These are phyloP conservation scores for Eucalyptus regnans DNA, from an alignment of 345 rosid genomes.

Conservation along the genomic window DNA sequence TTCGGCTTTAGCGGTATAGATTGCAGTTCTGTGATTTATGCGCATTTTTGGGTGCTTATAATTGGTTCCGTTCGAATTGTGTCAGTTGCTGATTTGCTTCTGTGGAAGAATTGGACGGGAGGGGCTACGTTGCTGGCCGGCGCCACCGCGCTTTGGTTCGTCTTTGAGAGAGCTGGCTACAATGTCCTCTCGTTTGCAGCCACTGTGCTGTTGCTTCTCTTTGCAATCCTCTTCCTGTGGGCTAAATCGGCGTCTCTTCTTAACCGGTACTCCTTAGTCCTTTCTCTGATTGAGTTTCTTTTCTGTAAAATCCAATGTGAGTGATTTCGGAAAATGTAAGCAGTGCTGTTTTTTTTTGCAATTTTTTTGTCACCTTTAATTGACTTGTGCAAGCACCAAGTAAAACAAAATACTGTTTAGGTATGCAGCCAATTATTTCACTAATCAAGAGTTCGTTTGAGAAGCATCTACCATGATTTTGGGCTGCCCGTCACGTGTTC, in stretches of 20 bases:
- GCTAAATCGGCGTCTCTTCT: constrained; percentile 93
- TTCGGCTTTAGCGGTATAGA: neutral
- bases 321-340: neutral
- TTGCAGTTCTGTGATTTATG: neutral
- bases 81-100: constrained; percentile 67
- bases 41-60: neutral
- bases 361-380: neutral
- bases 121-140: constrained; percentile 35
- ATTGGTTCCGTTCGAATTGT: neutral
- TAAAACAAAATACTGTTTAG: neutral
- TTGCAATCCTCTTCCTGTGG: constrained; percentile 80
- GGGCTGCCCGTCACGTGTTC: neutral
- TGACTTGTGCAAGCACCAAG: neutral
- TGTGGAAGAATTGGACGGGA: constrained; percentile 61
- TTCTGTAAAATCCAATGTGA: neutral
- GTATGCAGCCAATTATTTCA: neutral
- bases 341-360: neutral
- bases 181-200: constrained; percentile 60
- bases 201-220: constrained; percentile 68
- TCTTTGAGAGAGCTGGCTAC: constrained; percentile 79
- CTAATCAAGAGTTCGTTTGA: neutral
- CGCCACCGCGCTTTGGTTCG: constrained; percentile 52
- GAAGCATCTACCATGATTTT: neutral
- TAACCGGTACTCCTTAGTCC: constrained; percentile 36
- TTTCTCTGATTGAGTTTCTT: neutral